Evolutionary conservation across 1,284 basidiomycete species (phyloP).

Genomic region (Apiotrichum domesticum): DNA sequence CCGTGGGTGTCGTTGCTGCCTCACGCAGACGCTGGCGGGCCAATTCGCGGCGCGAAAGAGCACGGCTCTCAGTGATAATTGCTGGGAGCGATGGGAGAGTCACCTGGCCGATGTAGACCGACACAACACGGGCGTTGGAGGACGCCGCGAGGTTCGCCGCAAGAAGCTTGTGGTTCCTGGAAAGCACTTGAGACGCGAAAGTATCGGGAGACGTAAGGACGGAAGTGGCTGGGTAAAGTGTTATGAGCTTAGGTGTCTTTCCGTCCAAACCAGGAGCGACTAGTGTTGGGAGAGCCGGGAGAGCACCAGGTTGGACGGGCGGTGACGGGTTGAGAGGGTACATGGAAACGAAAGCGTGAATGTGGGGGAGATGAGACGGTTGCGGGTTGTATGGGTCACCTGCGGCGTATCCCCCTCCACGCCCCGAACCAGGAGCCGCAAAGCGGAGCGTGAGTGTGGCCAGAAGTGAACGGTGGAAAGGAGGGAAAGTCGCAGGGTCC

Average conservation of each 20-base stretch:
- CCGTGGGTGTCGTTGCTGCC: constrained; percentile 12
- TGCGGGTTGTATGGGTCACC: constrained; percentile 38
- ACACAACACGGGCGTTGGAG: constrained; percentile 25
- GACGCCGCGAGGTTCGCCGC: constrained; percentile 35
- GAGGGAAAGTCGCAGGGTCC: constrained; percentile 42
- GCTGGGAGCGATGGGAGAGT: constrained; percentile 33
- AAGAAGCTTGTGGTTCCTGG: constrained; percentile 35
- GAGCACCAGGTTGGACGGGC: constrained; percentile 33
- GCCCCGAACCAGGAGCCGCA: constrained; percentile 19
- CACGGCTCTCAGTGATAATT: constrained; percentile 27
- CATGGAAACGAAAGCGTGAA: constrained; percentile 43
- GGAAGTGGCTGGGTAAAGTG: constrained; percentile 40
- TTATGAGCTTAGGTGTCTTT: constrained; percentile 30
- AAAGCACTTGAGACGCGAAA: constrained; percentile 41
- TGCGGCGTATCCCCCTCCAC: background rate
- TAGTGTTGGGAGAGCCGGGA: constrained; percentile 43
- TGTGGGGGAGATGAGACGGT: constrained; percentile 33
- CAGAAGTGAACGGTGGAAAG: constrained; percentile 43
- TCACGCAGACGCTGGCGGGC: constrained; percentile 26
- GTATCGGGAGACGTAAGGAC: constrained; percentile 34
- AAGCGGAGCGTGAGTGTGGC: constrained; percentile 44
- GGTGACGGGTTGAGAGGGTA: constrained; percentile 41
- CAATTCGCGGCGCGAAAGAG: constrained; percentile 26
- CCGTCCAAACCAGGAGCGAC: constrained; percentile 25
- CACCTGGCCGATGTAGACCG: constrained; percentile 37